These are phyloP conservation scores for Terana coerulea DNA, from an alignment of 768 basidiomycete species.

Conservation along the genomic window DNA sequence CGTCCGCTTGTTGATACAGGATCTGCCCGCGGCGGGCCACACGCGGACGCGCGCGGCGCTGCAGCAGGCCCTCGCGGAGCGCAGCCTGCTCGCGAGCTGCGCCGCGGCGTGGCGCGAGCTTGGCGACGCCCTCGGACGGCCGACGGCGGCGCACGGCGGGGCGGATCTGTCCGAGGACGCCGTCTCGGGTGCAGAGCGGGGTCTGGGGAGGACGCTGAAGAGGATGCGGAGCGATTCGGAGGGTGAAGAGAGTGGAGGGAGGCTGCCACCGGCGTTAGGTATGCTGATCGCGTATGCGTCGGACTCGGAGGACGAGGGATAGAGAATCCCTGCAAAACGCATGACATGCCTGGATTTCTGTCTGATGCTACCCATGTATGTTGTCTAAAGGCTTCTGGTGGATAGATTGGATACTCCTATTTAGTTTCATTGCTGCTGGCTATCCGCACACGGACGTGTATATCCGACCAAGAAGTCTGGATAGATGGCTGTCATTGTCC, in stretches of 20 bases:
- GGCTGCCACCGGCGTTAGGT: neutral
- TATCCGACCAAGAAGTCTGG: too few relatives aligned
- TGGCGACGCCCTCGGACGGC: neutral
- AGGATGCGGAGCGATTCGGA: neutral
- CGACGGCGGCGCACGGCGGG: neutral
- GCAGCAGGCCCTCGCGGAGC: constrained; percentile 22
- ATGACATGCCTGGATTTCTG: too few relatives aligned
- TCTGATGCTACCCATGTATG: too few relatives aligned
- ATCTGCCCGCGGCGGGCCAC: constrained; percentile 8
- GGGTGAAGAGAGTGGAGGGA: neutral
- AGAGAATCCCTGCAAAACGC: too few relatives aligned
- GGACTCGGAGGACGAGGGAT: neutral
- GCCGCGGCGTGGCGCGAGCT: constrained; percentile 20
- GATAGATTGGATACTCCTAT: too few relatives aligned
- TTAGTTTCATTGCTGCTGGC: too few relatives aligned
- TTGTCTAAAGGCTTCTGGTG: too few relatives aligned
- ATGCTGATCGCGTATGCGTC: neutral
- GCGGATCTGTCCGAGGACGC: neutral
- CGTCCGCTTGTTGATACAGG: constrained; percentile 5
- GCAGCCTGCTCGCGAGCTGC: constrained; percentile 23
- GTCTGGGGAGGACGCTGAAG: neutral
- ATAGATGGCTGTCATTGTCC: too few relatives aligned
- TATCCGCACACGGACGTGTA: too few relatives aligned
- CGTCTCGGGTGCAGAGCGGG: neutral
- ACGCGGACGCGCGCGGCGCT: constrained; percentile 18